These are phyloP conservation scores for Abrus pulchellus DNA, from an alignment of 306 rosid genomes.

Conservation along the genomic window DNA sequence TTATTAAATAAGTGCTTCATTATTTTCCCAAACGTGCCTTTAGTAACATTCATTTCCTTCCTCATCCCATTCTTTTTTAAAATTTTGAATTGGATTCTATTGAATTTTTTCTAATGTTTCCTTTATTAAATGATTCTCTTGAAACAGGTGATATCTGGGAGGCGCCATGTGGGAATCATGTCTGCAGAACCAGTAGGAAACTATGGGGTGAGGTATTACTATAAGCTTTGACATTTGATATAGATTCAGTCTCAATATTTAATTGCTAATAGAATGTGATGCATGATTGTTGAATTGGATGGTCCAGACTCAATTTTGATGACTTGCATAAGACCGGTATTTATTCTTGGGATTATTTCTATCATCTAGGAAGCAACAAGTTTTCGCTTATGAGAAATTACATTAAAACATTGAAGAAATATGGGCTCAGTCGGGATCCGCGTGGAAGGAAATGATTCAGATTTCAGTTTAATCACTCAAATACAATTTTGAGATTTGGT, in stretches of 20 bases:
- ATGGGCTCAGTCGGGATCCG: slow-evolving; percentile 80
- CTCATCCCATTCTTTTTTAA: background rate
- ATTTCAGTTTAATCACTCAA: slow-evolving; percentile 20
- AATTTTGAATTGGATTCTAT: slow-evolving; percentile 15
- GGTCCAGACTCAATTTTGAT: slow-evolving; percentile 75
- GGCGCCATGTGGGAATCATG: slow-evolving; percentile 85
- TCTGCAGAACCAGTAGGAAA: slow-evolving; percentile 88
- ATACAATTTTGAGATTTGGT: slow-evolving; percentile 43
- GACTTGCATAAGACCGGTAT: slow-evolving; percentile 95
- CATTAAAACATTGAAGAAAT: slow-evolving; percentile 73
- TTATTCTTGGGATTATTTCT: slow-evolving; percentile 84
- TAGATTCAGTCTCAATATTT: slow-evolving; percentile 1
- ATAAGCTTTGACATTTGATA: slow-evolving; percentile 18
- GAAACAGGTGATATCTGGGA: slow-evolving; percentile 77
- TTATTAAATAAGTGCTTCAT: background rate
- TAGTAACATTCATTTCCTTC: background rate
- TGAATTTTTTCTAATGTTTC: slow-evolving; percentile 21
- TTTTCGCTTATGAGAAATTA: slow-evolving; percentile 77
- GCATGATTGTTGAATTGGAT: slow-evolving; percentile 41
- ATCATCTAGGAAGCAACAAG: slow-evolving; percentile 79
- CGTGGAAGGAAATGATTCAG: slow-evolving; percentile 68
- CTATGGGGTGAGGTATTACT: slow-evolving; percentile 90
- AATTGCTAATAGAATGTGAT: slow-evolving; percentile 20
- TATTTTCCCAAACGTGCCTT: background rate
- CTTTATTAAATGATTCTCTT: slow-evolving; percentile 6